Percentiles rank a stretch among this genome's conserved stretches.
Conservation (phyloP, 148 eudicot genomes). For the Tetragonia tetragonoides region DNA sequence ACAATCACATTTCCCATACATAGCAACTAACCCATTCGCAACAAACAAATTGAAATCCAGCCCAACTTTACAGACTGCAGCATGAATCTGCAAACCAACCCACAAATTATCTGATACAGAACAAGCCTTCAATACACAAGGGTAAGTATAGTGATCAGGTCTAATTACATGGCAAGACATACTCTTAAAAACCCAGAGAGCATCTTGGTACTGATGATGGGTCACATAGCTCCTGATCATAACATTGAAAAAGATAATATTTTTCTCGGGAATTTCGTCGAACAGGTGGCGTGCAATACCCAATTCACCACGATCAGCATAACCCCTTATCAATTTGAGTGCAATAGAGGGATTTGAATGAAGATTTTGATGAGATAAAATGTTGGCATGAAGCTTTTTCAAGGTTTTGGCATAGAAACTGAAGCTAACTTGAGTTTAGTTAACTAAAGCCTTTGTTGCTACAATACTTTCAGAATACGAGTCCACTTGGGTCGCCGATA, state of each 20-base stretch:
- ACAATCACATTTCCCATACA: slow-evolving; percentile 78
- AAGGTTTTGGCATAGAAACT: slow-evolving; percentile 36
- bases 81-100: slow-evolving; percentile 60
- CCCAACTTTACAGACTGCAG: slow-evolving; percentile 46
- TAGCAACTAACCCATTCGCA: slow-evolving; percentile 66
- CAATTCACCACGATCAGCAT: slow-evolving; percentile 49
- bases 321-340: slow-evolving; percentile 72
- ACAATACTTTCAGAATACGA: no score
- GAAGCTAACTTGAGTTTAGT: no score
- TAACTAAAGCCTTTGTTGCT: no score
- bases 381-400: slow-evolving; percentile 48
- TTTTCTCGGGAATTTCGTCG: slow-evolving; percentile 59
- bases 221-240: slow-evolving; percentile 84
- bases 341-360: slow-evolving; percentile 43
- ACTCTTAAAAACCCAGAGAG: slow-evolving; percentile 43
- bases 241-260: slow-evolving; percentile 59
- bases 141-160: slow-evolving; percentile 78
- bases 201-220: slow-evolving; percentile 46
- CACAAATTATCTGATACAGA: slow-evolving; percentile 47
- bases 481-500: no score
- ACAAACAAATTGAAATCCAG: slow-evolving; percentile 48
- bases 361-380: slow-evolving; percentile 40
- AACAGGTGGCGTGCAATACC: slow-evolving; percentile 57
- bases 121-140: slow-evolving; percentile 74
- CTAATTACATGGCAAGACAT: slow-evolving; percentile 37